Evolutionary conservation across 2,329 filamentous ascomycete genomes (phyloP).

Genomic region (Stachybotrys chartarum): DNA sequence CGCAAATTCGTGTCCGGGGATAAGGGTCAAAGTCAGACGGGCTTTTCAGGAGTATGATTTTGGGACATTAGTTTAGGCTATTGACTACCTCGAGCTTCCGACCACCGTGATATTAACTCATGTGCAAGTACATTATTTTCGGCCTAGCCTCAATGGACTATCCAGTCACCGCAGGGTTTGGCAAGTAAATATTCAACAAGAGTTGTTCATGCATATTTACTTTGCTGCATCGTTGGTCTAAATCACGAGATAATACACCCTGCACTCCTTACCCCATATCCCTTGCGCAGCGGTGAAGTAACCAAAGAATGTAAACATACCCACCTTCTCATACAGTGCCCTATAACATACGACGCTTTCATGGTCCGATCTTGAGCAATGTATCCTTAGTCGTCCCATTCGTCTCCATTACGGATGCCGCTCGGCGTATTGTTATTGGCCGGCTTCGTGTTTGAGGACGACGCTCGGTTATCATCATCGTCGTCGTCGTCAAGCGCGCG

Average conservation of each 20-base stretch:
- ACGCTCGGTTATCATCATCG: conserved; percentile 18
- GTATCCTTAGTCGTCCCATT: conserved; percentile 32
- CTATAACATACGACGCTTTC: neutral
- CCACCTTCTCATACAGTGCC: neutral
- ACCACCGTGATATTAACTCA: too few species aligned
- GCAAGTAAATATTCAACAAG: too few species aligned
- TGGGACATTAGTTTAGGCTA: neutral
- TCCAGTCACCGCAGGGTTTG: too few species aligned
- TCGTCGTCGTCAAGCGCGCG: conserved; percentile 51
- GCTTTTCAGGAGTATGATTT: neutral
- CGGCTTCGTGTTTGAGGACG: conserved; percentile 15
- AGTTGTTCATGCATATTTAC: too few species aligned
- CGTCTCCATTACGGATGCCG: conserved; percentile 37
- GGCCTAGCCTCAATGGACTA: too few species aligned
- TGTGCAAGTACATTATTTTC: too few species aligned
- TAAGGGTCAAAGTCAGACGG: neutral
- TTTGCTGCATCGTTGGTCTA: neutral
- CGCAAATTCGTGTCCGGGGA: neutral
- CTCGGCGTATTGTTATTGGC: conserved; percentile 18
- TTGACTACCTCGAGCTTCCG: neutral
- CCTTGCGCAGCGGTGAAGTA: neutral
- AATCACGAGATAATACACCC: neutral
- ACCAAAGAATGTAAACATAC: neutral
- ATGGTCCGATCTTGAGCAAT: neutral
- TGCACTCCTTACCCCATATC: neutral